Conservation (phyloP, 1,284 basidiomycete genomes). For the Moesziomyces parantarcticus region DNA sequence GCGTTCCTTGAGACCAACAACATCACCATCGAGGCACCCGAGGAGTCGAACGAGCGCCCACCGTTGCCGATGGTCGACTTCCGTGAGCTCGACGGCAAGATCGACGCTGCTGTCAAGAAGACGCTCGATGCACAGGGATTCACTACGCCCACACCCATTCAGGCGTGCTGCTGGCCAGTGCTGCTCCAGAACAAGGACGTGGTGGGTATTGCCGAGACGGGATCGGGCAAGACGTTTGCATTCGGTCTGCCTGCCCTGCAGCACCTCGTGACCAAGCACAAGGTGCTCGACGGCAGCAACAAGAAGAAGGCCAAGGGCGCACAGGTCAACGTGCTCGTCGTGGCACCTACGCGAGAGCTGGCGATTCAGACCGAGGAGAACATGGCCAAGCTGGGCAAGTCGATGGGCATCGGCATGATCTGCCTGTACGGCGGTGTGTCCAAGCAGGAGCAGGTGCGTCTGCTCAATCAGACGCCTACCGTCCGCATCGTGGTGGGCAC, state of each 20-base stretch:
- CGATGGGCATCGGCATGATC: conserved; percentile 81
- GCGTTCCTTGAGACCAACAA: conserved; percentile 62
- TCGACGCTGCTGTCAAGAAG: conserved; percentile 72
- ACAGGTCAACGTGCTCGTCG: conserved; percentile 80
- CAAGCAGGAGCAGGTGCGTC: conserved; percentile 82
- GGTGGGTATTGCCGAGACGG: conserved; percentile 97
- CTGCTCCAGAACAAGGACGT: conserved; percentile 85
- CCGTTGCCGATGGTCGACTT: conserved; percentile 78
- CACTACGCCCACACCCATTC: conserved; percentile 91
- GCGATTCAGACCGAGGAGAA: conserved; percentile 94
- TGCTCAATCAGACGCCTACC: conserved; percentile 71
- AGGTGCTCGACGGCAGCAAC: conserved; percentile 49
- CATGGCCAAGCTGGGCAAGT: conserved; percentile 79
- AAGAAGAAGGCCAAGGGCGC: conserved; percentile 58
- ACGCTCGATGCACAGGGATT: conserved; percentile 77
- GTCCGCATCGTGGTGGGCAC: conserved; percentile 87
- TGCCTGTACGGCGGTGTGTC: conserved; percentile 92
- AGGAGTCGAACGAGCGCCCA: conserved; percentile 69
- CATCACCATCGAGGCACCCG: conserved; percentile 66
- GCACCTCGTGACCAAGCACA: conserved; percentile 73
- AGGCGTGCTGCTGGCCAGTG: conserved; percentile 94
- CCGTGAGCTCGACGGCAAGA: conserved; percentile 77
- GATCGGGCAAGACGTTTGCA: conserved; percentile 88
- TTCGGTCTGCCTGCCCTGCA: conserved; percentile 91
- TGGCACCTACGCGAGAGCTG: conserved; percentile 93